These are phyloP conservation scores for Solanum dulcamara DNA, from an alignment of 257 asterid species.

Conservation along the genomic window DNA sequence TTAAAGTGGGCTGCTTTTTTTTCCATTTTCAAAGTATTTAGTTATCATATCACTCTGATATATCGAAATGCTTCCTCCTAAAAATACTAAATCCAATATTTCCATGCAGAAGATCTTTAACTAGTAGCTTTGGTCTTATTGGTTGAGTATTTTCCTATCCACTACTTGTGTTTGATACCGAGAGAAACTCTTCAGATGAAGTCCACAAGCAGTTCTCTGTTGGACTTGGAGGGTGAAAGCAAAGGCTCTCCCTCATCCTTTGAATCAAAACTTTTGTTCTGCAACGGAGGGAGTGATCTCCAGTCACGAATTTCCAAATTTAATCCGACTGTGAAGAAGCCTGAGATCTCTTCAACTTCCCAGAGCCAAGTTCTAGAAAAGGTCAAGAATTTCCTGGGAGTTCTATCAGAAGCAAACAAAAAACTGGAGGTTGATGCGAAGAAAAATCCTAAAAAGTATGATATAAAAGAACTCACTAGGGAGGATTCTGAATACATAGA, in stretches of 20 bases:
- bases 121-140: not conserved
- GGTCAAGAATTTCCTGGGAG: slow-evolving; percentile 63
- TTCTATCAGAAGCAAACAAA: slow-evolving; percentile 63
- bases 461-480: slow-evolving; percentile 59
- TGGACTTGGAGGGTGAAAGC: slow-evolving; percentile 34
- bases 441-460: slow-evolving; percentile 46
- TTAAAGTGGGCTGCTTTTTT: not conserved
- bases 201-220: slow-evolving; percentile 36
- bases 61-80: not conserved
- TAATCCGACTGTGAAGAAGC: slow-evolving; percentile 21
- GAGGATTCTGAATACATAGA: slow-evolving; percentile 67
- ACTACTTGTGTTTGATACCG: not conserved
- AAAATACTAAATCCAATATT: not conserved
- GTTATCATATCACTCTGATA: not conserved
- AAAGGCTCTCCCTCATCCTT: slow-evolving; percentile 16
- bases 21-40: not conserved
- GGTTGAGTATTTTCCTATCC: not conserved
- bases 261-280: slow-evolving; percentile 51
- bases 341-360: slow-evolving; percentile 40
- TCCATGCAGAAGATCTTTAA: not conserved
- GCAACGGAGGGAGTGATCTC: slow-evolving; percentile 21
- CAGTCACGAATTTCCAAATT: slow-evolving; percentile 6
- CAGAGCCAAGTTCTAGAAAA: slow-evolving; percentile 72
- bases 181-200: not conserved
- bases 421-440: slow-evolving; percentile 44